Percentiles rank a stretch among this genome's conserved stretches.
Conservation (phyloP, 495 filamentous ascomycete species). For the Evansstolkia leycettana region DNA sequence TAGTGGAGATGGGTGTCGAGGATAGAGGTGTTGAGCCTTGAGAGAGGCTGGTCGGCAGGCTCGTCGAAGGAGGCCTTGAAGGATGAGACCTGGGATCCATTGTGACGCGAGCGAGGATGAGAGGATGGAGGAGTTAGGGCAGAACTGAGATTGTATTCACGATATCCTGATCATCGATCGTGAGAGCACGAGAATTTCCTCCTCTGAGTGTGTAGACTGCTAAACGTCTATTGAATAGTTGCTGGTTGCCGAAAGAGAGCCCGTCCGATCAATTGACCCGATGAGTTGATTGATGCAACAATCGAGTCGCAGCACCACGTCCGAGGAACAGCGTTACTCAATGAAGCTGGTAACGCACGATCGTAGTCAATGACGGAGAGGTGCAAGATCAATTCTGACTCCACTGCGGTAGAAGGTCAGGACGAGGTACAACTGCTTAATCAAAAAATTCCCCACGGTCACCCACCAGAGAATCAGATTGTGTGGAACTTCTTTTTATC, state of each 20-base stretch:
- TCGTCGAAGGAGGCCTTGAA: conserved; percentile 44
- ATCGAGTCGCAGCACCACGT: conserved; percentile 9
- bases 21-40: conserved; percentile 37
- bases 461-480: conserved; percentile 29
- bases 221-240: too few species aligned
- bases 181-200: conserved; percentile 7
- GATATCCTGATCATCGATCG: conserved; percentile 38
- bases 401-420: conserved; percentile 21
- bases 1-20: conserved; percentile 32
- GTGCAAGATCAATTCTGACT: conserved; percentile 20
- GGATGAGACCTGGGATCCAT: conserved; percentile 44
- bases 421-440: conserved; percentile 27
- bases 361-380: conserved; percentile 18
- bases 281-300: conserved; percentile 4
- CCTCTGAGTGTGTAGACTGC: background rate
- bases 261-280: conserved; percentile 1
- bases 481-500: conserved; percentile 34
- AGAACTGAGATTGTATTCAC: conserved; percentile 17
- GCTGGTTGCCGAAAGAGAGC: too few species aligned
- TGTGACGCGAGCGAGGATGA: conserved; percentile 11
- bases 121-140: conserved; percentile 4
- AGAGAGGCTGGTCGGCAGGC: conserved; percentile 40
- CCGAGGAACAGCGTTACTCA: conserved; percentile 4
- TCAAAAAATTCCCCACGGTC: conserved; percentile 33
- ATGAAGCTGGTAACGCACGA: conserved; percentile 10